Evolutionary conservation across 495 filamentous ascomycete genomes (phyloP).

Genomic region (Saxophila tyrrhenica): DNA sequence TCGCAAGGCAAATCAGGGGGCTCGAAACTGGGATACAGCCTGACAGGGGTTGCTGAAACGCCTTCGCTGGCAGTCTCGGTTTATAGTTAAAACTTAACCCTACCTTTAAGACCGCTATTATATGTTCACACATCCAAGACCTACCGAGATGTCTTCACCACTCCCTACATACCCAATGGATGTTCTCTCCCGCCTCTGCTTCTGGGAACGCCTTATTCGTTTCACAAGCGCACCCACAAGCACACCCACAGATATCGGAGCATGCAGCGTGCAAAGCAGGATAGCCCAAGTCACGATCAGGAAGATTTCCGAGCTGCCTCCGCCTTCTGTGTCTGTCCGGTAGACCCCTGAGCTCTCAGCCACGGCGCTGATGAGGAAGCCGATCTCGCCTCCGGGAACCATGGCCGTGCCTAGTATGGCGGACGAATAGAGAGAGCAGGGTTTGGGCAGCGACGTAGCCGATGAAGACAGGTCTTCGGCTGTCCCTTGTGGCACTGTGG

Average conservation of each 20-base stretch:
- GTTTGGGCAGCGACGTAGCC: not conserved
- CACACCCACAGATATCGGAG: constrained; percentile 55
- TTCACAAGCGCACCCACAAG: constrained; percentile 51
- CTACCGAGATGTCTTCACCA: constrained; percentile 8
- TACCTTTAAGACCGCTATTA: too few species aligned
- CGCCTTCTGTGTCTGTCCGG: constrained; percentile 1
- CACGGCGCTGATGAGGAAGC: constrained; percentile 63
- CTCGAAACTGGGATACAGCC: not conserved
- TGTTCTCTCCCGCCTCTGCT: constrained; percentile 11
- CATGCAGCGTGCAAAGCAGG: constrained; percentile 61
- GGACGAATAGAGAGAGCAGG: constrained; percentile 48
- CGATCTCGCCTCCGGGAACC: constrained; percentile 69
- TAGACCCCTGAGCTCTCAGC: constrained; percentile 52
- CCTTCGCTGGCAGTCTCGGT: not conserved
- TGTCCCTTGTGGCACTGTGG: too few species aligned
- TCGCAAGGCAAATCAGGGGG: not conserved
- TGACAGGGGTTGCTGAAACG: not conserved
- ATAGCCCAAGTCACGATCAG: constrained; percentile 66
- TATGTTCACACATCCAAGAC: too few species aligned
- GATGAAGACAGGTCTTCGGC: constrained; percentile 32
- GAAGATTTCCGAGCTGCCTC: constrained; percentile 39
- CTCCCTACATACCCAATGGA: constrained; percentile 27
- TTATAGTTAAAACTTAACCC: too few species aligned
- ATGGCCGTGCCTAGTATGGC: constrained; percentile 52
- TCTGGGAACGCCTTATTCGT: constrained; percentile 31